phyloP scores from a whole-genome alignment of 352 stramenopile genomes.

The Phytophthora citricola region DNA sequence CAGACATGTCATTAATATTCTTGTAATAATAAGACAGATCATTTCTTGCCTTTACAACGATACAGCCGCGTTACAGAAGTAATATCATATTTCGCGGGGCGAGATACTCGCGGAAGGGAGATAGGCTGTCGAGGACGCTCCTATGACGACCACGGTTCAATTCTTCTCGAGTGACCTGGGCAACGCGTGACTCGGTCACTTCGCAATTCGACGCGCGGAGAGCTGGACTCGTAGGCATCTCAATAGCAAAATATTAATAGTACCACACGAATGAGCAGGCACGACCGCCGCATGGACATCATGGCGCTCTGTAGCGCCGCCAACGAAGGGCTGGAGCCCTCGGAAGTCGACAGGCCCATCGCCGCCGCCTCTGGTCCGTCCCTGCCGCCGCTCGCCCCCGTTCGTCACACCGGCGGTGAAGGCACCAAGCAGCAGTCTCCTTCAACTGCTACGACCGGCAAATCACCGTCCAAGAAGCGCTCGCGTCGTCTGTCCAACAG shows the following conservation, averaged over 20 bases:
- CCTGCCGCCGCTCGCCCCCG: conserved; percentile 19
- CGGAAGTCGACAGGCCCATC: neutral
- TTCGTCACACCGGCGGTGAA: conserved; percentile 12
- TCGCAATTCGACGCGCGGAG: conserved; percentile 25
- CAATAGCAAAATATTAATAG: neutral
- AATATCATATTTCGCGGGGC: neutral
- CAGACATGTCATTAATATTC: no score
- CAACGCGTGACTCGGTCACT: conserved; percentile 12
- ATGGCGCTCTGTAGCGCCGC: conserved; percentile 27
- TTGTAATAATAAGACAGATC: no score
- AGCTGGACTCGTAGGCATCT: conserved; percentile 2
- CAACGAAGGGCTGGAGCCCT: conserved; percentile 12
- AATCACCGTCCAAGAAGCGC: conserved; percentile 42
- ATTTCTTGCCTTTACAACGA: no score
- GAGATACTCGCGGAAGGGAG: conserved; percentile 5
- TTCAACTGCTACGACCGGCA: conserved; percentile 12
- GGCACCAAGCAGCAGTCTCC: conserved; percentile 6
- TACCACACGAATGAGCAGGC: conserved; percentile 11
- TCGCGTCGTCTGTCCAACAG: conserved; percentile 63
- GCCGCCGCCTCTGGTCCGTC: neutral
- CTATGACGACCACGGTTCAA: conserved; percentile 25
- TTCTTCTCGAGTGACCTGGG: conserved; percentile 11
- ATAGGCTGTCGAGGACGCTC: conserved; percentile 11
- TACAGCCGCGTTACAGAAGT: no score
- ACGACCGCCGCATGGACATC: conserved; percentile 49